These are phyloP conservation scores for Epichloe typhina DNA, from an alignment of 2,329 filamentous ascomycete species.

Conservation along the genomic window DNA sequence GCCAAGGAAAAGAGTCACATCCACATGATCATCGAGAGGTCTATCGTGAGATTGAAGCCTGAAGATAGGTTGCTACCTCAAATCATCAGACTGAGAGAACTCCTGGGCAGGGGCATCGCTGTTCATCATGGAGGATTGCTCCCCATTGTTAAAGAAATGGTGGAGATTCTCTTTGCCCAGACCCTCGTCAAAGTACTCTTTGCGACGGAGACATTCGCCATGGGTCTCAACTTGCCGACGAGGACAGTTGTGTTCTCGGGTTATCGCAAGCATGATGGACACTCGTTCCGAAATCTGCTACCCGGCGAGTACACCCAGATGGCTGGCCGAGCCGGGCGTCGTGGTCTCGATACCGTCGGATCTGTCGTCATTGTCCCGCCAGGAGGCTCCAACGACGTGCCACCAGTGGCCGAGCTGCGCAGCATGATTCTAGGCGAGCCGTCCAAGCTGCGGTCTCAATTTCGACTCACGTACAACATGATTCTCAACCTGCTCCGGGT, in stretches of 20 bases:
- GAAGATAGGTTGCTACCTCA: constrained; percentile 88
- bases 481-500: constrained; percentile 91
- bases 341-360: constrained; percentile 84
- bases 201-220: constrained; percentile 95
- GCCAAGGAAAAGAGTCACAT: constrained; percentile 90
- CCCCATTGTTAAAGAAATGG: constrained; percentile 94
- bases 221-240: constrained; percentile 92
- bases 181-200: constrained; percentile 94
- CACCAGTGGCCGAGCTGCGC: constrained; percentile 66
- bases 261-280: constrained; percentile 90
- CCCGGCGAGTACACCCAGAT: constrained; percentile 98
- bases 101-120: constrained; percentile 78
- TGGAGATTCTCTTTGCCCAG: constrained; percentile 91
- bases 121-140: constrained; percentile 91
- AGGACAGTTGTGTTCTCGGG: constrained; percentile 96
- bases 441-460: constrained; percentile 89
- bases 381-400: constrained; percentile 69
- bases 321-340: constrained; percentile 85
- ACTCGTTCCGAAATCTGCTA: constrained; percentile 77
- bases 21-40: constrained; percentile 95
- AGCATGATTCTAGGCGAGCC: constrained; percentile 95
- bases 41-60: constrained; percentile 76
- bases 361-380: constrained; percentile 88
- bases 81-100: constrained; percentile 73
- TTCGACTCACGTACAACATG: constrained; percentile 98